Base-by-base conservation (phyloP, 257 asterid species). In the Gentiana dahurica region DNA sequence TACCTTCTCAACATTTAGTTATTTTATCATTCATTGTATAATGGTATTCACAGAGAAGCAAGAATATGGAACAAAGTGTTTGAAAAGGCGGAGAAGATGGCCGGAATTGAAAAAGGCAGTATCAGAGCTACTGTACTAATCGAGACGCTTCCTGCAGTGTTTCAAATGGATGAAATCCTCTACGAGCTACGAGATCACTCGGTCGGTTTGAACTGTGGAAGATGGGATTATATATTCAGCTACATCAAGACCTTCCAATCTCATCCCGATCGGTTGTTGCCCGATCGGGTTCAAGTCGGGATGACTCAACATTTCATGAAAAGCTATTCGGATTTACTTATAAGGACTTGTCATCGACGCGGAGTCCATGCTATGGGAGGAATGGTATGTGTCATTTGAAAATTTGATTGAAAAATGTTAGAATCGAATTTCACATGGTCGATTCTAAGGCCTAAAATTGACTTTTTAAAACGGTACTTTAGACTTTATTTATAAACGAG, bases 361-460 rank as follows among this genome's bases (percentile, higher is more conserved):
- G 95, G 94, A 0, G 98, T 85, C 5, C 98, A 88, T 6, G 98
- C 95, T 57, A 88, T 92, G 97, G 98, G 98, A 39, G 98, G 98
- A 11, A 92, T 92, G 98, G 95, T 81, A 71, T 7, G 65, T 59
- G 11, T 55, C 13, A 13, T 56, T 50, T n/a, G 24, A 3, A 33
- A 53, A 24, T 24, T 24, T 24, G 24, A 24, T 24, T 24, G 24
- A 24, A 24, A 24, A 24, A 24, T 24, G 24, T 24, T 24, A 24
- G 24, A 24, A 24, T 24, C 24, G 24, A 24, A 24, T 24, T 24
- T 24, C 24, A 24, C 24, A 15, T 24, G 24, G 24, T 15, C 24
- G 24, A 24, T 24, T 24, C 24, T 24, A 24, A 24, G 24, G 24
- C 24, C 24, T 24, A 24, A 24, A 24, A 24, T 24, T 24, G 24